Conservation (phyloP, 2,329 filamentous ascomycete genomes). For the Simplicillium sp. region DNA sequence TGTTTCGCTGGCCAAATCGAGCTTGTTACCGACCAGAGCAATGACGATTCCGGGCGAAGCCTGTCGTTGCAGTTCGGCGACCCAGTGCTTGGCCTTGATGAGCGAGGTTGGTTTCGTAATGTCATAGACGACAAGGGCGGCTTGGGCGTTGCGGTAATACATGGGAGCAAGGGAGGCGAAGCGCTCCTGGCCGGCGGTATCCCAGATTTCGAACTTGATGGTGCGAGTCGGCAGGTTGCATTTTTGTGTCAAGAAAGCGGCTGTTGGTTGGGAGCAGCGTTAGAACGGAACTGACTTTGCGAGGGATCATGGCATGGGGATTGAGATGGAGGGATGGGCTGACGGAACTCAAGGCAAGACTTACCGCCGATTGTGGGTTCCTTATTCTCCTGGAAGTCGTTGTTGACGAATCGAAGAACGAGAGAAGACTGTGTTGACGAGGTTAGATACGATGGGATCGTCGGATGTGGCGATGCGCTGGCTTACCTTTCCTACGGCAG, state of each 20-base stretch:
- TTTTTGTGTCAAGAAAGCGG: constrained; percentile 97
- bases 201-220: constrained; percentile 95
- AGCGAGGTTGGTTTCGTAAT: constrained; percentile 93
- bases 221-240: constrained; percentile 89
- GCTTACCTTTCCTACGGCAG: constrained; percentile 91
- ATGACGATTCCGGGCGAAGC: constrained; percentile 95
- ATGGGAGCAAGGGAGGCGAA: constrained; percentile 95
- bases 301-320: no score
- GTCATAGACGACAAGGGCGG: constrained; percentile 96
- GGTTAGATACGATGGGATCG: constrained; percentile 10
- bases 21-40: constrained; percentile 92
- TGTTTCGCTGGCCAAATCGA: constrained; percentile 67
- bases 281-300: no score
- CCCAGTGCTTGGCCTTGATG: constrained; percentile 97
- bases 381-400: constrained; percentile 99
- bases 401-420: constrained; percentile 96
- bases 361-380: constrained; percentile 96
- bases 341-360: constrained; percentile 15
- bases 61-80: constrained; percentile 92
- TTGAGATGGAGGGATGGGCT: neutral
- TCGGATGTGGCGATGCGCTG: neutral
- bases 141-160: constrained; percentile 99
- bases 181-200: constrained; percentile 94
- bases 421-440: constrained; percentile 66
- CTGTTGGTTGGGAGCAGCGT: constrained; percentile 31